Evolutionary conservation across 805 yeast genomes (phyloP).

Genomic region (Komagataella ulmi): DNA sequence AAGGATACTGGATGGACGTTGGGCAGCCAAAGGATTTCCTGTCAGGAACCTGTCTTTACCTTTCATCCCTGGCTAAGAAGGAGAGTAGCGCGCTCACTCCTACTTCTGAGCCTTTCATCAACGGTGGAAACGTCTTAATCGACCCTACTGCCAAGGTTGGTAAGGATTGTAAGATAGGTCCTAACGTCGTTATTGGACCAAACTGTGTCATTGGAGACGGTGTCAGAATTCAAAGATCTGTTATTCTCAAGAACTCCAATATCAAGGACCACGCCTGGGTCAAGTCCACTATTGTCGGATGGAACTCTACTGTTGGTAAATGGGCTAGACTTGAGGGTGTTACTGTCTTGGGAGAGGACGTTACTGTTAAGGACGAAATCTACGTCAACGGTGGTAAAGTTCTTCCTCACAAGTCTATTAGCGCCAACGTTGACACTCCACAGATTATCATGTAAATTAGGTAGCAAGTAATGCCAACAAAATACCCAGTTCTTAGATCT

Average conservation of each 20-base stretch:
- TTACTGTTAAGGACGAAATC: slow-evolving; percentile 94
- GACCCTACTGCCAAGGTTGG: slow-evolving; percentile 94
- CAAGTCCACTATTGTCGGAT: slow-evolving; percentile 95
- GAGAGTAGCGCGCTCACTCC: slow-evolving; percentile 54
- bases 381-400: slow-evolving; percentile 99
- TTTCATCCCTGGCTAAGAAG: slow-evolving; percentile 77
- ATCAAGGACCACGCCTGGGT: slow-evolving; percentile 97
- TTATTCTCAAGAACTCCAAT: slow-evolving; percentile 78
- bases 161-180: slow-evolving; percentile 91
- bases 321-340: slow-evolving; percentile 99
- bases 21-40: slow-evolving; percentile 99
- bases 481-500: neutral
- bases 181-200: slow-evolving; percentile 96
- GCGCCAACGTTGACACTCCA: slow-evolving; percentile 93
- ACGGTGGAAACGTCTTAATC: slow-evolving; percentile 86
- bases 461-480: neutral
- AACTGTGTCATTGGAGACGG: slow-evolving; percentile 94
- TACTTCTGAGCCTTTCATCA: slow-evolving; percentile 52
- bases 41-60: slow-evolving; percentile 88
- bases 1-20: slow-evolving; percentile 99
- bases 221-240: slow-evolving; percentile 95
- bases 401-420: slow-evolving; percentile 94
- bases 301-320: slow-evolving; percentile 96
- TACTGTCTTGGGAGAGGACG: slow-evolving; percentile 98
- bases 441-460: slow-evolving; percentile 83